Conservation (phyloP, 2,329 filamentous ascomycete species). For the Venturia carpophila region DNA sequence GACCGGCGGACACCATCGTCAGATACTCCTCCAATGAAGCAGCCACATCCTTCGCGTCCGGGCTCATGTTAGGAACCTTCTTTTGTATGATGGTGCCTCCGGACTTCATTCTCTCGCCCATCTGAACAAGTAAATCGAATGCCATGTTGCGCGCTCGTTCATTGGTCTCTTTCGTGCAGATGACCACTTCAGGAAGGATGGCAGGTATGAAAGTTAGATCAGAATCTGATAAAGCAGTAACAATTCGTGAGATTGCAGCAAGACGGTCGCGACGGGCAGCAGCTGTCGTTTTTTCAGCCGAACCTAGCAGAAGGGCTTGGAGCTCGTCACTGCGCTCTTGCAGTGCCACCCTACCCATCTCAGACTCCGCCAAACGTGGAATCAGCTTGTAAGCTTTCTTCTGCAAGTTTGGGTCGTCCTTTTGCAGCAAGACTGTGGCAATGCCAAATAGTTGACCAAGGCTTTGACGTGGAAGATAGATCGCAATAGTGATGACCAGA, state of each 20-base stretch:
- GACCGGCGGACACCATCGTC: conserved; percentile 94
- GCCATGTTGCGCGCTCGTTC: conserved; percentile 85
- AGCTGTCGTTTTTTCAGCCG: conserved; percentile 75
- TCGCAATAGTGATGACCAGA: conserved; percentile 88
- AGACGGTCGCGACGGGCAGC: conserved; percentile 82
- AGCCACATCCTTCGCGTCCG: conserved; percentile 65
- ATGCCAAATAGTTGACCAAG: conserved; percentile 82
- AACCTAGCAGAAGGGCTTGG: conserved; percentile 70
- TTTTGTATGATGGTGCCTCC: conserved; percentile 73
- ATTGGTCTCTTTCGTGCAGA: conserved; percentile 95
- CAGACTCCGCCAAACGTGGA: conserved; percentile 76
- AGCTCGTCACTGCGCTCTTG: conserved; percentile 68
- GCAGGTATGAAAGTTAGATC: conserved; percentile 90
- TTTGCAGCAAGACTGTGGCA: conserved; percentile 72
- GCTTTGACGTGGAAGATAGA: conserved; percentile 81
- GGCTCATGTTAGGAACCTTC: conserved; percentile 79
- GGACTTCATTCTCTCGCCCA: conserved; percentile 74
- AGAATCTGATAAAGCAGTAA: conserved; percentile 66
- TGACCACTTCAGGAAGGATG: conserved; percentile 86
- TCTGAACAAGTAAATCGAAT: conserved; percentile 81
- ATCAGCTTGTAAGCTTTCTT: conserved; percentile 99
- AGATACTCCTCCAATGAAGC: conserved; percentile 92
- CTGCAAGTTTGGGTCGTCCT: conserved; percentile 82
- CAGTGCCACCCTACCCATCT: conserved; percentile 68
- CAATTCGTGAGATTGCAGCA: conserved; percentile 69